Evolutionary conservation across 1,139 yeast genomes (phyloP).

Genomic region (Pichia sp.): DNA sequence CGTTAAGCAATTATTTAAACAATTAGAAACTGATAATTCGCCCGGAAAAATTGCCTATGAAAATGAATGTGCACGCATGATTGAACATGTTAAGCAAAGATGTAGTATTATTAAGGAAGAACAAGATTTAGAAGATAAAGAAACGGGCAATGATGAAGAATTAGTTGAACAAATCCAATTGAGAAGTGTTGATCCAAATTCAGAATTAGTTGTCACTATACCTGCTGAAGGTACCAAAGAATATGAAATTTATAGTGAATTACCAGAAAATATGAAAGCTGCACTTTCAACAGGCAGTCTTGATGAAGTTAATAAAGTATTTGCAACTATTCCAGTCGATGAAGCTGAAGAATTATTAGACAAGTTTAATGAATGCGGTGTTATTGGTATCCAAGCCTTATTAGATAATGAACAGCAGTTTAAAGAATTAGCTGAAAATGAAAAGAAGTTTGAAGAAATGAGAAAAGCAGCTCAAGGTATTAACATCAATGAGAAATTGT

Average conservation of each 20-base stretch:
- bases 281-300: slow-evolving; percentile 70
- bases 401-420: slow-evolving; percentile 70
- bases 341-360: slow-evolving; percentile 79
- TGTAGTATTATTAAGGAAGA: slow-evolving; percentile 59
- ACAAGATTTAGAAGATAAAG: slow-evolving; percentile 31
- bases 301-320: slow-evolving; percentile 77
- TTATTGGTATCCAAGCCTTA: slow-evolving; percentile 72
- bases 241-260: slow-evolving; percentile 47
- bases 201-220: slow-evolving; percentile 64
- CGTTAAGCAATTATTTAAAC: slow-evolving; percentile 61
- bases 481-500: slow-evolving; percentile 7
- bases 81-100: slow-evolving; percentile 64
- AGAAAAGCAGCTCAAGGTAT: slow-evolving; percentile 13
- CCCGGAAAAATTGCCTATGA: slow-evolving; percentile 63
- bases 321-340: slow-evolving; percentile 65
- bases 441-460: slow-evolving; percentile 14
- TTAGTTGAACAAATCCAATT: slow-evolving; percentile 81
- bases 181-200: slow-evolving; percentile 78
- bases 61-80: slow-evolving; percentile 68
- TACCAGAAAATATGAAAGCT: slow-evolving; percentile 59
- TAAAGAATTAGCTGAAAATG: slow-evolving; percentile 46
- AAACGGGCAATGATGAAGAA: slow-evolving; percentile 33
- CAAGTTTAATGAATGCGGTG: slow-evolving; percentile 72
- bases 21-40: slow-evolving; percentile 46
- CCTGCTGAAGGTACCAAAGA: slow-evolving; percentile 54